Base-by-base conservation (phyloP, 192 early-diverging fungal species). In the Obelidium mucronatum region DNA sequence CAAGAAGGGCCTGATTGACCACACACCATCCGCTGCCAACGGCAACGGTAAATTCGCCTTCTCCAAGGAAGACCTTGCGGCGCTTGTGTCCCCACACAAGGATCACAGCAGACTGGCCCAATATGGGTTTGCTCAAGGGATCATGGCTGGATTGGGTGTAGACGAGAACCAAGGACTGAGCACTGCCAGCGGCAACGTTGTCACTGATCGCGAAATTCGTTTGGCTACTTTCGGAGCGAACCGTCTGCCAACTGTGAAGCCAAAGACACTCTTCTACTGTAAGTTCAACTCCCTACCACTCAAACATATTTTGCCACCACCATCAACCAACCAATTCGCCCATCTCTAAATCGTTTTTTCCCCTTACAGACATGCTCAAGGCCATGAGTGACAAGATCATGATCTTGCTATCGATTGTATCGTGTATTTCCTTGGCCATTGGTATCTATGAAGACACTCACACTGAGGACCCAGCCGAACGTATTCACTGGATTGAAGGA, bases 321-420 rank as follows among this genome's bases (percentile, higher is more conserved):
- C n/a, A n/a, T n/a, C n/a, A n/a, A n/a, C n/a, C n/a, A n/a, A n/a
- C n/a, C n/a, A n/a, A n/a, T n/a, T n/a, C n/a, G n/a, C 40, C 1
- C n/a, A 40, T 40, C 15, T 62, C n/a, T n/a, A n/a, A n/a, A n/a
- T n/a, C n/a, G n/a, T n/a, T n/a, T n/a, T n/a, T n/a, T n/a, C n/a
- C 56, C 34, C n/a, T 35, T 40, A 5, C 35, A 76, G 75, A 36
- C 40, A 68, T 67, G 30, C 2, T 76, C 52, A 67, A 62, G 33
- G 87, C 87, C 8, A 51, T 88, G 30, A 58, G 77, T 44, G 87
- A 88, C 71, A 83, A 83, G 61, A 88, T 81, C 11, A 65, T 94
- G 89, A 92, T 97, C 61, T 86, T 97, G 81, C 81, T 98, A 73
- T 93, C 89, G 35, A 88, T 93, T 51, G 97, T 96, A 37, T 90